Base-by-base conservation (phyloP, 2,329 filamentous ascomycete genomes). In the Polychaeton citri region DNA sequence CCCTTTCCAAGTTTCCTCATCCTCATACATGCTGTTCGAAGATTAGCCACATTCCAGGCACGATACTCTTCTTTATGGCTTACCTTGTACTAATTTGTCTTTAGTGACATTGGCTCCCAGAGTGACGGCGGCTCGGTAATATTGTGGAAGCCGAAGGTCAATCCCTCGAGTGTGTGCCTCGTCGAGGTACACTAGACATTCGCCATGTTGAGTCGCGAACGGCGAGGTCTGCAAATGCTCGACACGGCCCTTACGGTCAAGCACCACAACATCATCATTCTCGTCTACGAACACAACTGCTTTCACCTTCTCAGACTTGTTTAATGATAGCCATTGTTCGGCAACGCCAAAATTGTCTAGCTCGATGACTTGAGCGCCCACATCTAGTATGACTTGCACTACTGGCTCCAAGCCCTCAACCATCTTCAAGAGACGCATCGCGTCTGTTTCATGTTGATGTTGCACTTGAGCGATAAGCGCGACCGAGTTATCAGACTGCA, bases 101-200 rank as follows among this genome's bases (percentile, higher is more conserved):
- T 86, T 87, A 0, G 74, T 79, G 1, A 84, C 44, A 3, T 63
- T 61, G 0, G 74, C 64, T 0, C 80, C 79, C 0, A 88, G 51
- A 0, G 79, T 85, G 0, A 86, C 74, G 0, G 74, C 74, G 0
- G 79, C 81, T 0, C 72, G 61, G 43, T 76, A 78, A 9, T 66
- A 4, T 0, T 38, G 38, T 0, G 78, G 80, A 0, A 84, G 54
- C 21, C 68, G 71, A 1, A 86, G 49, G 42, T 87, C 80, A 0
- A 70, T 83, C 0, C 81, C 80, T 40, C 80, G 56, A 0, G 79
- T 82, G 41, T 86, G 79, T 0, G 71, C 68, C 38, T 86, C 74
- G 34, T 86, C 80, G 0, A 87, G 61, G 36, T 76, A 86, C 0
- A 85, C 63, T 0, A 82, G 51, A 37, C 79, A 86, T 0, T 44